Conservation (phyloP, 352 stramenopile species). For the Phytopythium oedochilum region DNA sequence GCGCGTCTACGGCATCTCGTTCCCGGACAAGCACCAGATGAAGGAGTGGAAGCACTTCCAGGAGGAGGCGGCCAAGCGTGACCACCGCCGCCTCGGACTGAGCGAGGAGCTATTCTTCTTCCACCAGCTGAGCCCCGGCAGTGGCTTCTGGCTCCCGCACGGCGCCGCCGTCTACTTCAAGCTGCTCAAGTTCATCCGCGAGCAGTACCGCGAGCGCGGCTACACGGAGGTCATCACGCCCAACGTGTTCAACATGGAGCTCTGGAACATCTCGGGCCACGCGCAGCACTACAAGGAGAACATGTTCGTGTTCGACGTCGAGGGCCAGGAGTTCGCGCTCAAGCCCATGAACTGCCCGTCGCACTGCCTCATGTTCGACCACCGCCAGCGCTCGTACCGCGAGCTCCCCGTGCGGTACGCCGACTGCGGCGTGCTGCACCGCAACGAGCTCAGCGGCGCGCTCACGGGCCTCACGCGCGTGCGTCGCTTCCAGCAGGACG, state of each 20-base stretch:
- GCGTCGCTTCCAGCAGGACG: slow-evolving; percentile 97
- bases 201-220: slow-evolving; percentile 83
- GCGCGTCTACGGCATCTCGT: slow-evolving; percentile 97
- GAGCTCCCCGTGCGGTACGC: slow-evolving; percentile 93
- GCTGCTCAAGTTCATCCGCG: slow-evolving; percentile 83
- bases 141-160: slow-evolving; percentile 97
- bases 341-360: slow-evolving; percentile 99
- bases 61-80: slow-evolving; percentile 95
- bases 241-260: slow-evolving; percentile 96
- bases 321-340: slow-evolving; percentile 94
- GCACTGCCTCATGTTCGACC: slow-evolving; percentile 97
- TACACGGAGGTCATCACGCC: slow-evolving; percentile 98
- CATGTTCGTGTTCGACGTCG: slow-evolving; percentile 90
- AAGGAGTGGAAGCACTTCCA: slow-evolving; percentile 87
- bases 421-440: slow-evolving; percentile 94
- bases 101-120: slow-evolving; percentile 97
- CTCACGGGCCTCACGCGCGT: slow-evolving; percentile 96
- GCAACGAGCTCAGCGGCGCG: slow-evolving; percentile 94
- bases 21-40: slow-evolving; percentile 87
- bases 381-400: slow-evolving; percentile 92
- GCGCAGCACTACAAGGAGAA: slow-evolving; percentile 96
- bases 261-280: slow-evolving; percentile 97
- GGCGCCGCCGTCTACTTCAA: slow-evolving; percentile 98
- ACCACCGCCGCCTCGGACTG: slow-evolving; percentile 93
- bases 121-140: slow-evolving; percentile 94